Conservation (phyloP, 805 yeast species). For the Myxozyma vanderwaltii region DNA sequence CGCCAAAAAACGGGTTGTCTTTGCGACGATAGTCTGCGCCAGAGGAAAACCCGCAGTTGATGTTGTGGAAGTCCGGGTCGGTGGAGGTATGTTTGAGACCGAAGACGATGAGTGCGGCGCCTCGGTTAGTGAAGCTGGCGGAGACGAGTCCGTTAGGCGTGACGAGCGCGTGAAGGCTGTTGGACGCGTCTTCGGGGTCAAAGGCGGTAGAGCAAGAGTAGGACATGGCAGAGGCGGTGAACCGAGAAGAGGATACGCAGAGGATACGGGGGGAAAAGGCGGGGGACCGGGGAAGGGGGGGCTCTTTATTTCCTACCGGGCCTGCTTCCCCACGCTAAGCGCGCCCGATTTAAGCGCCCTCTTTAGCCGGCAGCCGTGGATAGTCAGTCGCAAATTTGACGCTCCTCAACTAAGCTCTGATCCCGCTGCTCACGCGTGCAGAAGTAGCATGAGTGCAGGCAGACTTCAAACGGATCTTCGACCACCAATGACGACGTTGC, state of each 20-base stretch:
- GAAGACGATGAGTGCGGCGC: slow-evolving; percentile 19
- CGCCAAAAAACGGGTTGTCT: slow-evolving; percentile 59
- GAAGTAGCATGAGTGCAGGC: too few relatives aligned
- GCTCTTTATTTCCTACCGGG: background rate
- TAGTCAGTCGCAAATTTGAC: too few relatives aligned
- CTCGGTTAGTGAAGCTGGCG: slow-evolving; percentile 30
- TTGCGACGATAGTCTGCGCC: slow-evolving; percentile 37
- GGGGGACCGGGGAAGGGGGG: background rate
- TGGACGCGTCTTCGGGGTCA: slow-evolving; percentile 18
- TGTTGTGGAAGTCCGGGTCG: slow-evolving; percentile 20
- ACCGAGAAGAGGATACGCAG: too few relatives aligned
- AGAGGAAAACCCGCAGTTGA: slow-evolving; percentile 13
- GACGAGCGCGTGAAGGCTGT: slow-evolving; percentile 22
- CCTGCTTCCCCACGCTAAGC: background rate
- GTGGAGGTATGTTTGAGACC: slow-evolving; percentile 7
- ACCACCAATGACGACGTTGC: too few relatives aligned
- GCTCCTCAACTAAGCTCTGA: too few relatives aligned
- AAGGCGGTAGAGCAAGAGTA: slow-evolving; percentile 25
- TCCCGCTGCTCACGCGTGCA: too few relatives aligned
- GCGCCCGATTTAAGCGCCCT: slow-evolving; percentile 6
- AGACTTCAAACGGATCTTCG: too few relatives aligned
- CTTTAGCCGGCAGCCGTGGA: slow-evolving; percentile 12
- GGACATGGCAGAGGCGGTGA: background rate
- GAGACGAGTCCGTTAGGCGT: slow-evolving; percentile 22
- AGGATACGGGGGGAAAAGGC: background rate